Evolutionary conservation across 169 alveolate genomes (phyloP).

Genomic region (Cryptosporidium tyzzeri): DNA sequence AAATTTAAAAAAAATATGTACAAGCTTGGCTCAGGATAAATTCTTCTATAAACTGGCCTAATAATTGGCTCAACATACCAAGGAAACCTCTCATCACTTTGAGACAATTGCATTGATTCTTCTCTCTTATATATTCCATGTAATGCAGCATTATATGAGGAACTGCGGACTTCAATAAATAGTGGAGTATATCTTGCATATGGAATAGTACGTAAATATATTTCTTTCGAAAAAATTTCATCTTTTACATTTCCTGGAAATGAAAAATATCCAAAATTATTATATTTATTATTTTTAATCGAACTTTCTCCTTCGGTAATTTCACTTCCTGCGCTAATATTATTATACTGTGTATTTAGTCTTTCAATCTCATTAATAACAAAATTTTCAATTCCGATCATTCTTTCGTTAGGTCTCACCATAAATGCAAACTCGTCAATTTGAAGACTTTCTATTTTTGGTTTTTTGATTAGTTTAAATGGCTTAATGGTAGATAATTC

Average conservation of each 20-base stretch:
- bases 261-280: constrained; percentile 57
- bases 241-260: constrained; percentile 62
- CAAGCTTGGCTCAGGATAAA: constrained; percentile 53
- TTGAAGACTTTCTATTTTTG: constrained; percentile 28
- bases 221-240: constrained; percentile 50
- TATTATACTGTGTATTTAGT: constrained; percentile 11
- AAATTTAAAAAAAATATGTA: constrained; percentile 44
- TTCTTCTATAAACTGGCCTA: constrained; percentile 70
- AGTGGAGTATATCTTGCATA: constrained; percentile 59
- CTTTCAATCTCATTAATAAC: constrained; percentile 50
- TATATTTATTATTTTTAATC: constrained; percentile 27
- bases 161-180: constrained; percentile 55
- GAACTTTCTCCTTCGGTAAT: constrained; percentile 59
- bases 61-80: constrained; percentile 68
- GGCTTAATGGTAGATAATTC: constrained; percentile 53
- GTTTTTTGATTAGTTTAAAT: constrained; percentile 42
- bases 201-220: constrained; percentile 47
- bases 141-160: constrained; percentile 69
- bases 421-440: constrained; percentile 63
- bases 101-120: constrained; percentile 39
- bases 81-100: constrained; percentile 28
- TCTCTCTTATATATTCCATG: constrained; percentile 73
- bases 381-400: constrained; percentile 69
- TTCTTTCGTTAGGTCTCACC: constrained; percentile 74
- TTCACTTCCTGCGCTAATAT: constrained; percentile 62